Base-by-base conservation (phyloP, 306 rosid genomes). In the Neltuma alba region DNA sequence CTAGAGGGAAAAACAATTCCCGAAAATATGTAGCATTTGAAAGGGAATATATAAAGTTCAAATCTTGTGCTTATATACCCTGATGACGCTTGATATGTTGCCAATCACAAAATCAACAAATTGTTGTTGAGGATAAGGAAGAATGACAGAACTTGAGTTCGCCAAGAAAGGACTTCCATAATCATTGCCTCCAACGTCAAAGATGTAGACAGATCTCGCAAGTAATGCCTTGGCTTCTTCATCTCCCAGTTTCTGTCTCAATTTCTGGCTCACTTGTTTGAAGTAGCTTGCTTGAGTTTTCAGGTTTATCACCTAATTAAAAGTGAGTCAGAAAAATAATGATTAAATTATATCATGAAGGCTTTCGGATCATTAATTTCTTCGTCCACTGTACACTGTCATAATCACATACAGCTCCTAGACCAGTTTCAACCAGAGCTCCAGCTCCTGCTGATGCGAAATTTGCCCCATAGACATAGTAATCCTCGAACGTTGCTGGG, bases 401-500 rank as follows among this genome's bases (percentile, higher is more conserved):
- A 1, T 2, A 48, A 48, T 48, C 3, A n/a, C 42, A 6, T 33
- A 63, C 69, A 8, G 1, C 16, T 63, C 69, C 69, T 63, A 16
- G 42, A 63, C 6, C 0, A 31, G 47, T 76, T 52, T 64, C 65
- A 25, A 48, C 23, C 1, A 84, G 52, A 76, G 71, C 79, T 1
- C 79, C 85, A n/a, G 70, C 76, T 57, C 83, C 87, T 10, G 70
- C 83, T 27, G 89, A 86, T n/a, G 89, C 89, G 61, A 86, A 86
- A 70, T 81, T 86, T 9, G 23, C 79, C 15, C 89, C 87, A 38
- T 68, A 6, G 1, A 25, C 27, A 28, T 44, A 76, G 0, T 33
- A 2, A 15, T 76, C 63, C 8, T 13, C 6, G 18, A 18, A 45
- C 8, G 9, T 16, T 18, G 34, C 80, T 18, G 87, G 85, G 42